phyloP scores from a whole-genome alignment of 257 asterid genomes.

The Solanum chiquidenum region DNA sequence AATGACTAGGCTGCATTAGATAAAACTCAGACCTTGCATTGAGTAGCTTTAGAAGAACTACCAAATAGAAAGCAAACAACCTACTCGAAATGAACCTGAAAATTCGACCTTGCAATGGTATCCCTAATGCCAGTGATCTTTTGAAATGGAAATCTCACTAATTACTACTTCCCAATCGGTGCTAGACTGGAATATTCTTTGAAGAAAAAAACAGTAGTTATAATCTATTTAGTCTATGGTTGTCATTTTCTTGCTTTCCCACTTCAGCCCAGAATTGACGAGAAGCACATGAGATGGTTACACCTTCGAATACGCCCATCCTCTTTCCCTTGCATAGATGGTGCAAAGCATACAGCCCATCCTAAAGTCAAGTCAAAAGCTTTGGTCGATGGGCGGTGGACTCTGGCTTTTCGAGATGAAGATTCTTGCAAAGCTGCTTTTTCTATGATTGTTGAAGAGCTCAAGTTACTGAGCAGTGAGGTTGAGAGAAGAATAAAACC shows the following conservation, averaged over 20 bases:
- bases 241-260: not conserved
- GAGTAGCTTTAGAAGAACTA: not conserved
- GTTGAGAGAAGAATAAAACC: constrained; percentile 64
- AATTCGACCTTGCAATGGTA: not conserved
- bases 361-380: constrained; percentile 57
- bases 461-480: constrained; percentile 32
- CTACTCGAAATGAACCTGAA: not conserved
- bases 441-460: constrained; percentile 65
- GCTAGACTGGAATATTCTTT: not conserved
- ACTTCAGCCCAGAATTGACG: constrained; percentile 80
- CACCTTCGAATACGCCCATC: constrained; percentile 93
- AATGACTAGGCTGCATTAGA: not conserved
- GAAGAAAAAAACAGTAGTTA: not conserved
- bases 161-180: not conserved
- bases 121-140: not conserved
- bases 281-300: constrained; percentile 77
- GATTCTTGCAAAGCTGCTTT: constrained; percentile 59
- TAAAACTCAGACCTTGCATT: not conserved
- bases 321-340: constrained; percentile 46
- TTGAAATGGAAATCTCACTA: not conserved
- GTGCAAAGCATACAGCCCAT: constrained; percentile 24
- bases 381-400: constrained; percentile 94
- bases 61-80: not conserved
- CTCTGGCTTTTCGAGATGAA: constrained; percentile 82
- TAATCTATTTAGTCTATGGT: not conserved